These are phyloP conservation scores for Microglena sp. DNA, from an alignment of 139 green algal genomes.

Conservation along the genomic window DNA sequence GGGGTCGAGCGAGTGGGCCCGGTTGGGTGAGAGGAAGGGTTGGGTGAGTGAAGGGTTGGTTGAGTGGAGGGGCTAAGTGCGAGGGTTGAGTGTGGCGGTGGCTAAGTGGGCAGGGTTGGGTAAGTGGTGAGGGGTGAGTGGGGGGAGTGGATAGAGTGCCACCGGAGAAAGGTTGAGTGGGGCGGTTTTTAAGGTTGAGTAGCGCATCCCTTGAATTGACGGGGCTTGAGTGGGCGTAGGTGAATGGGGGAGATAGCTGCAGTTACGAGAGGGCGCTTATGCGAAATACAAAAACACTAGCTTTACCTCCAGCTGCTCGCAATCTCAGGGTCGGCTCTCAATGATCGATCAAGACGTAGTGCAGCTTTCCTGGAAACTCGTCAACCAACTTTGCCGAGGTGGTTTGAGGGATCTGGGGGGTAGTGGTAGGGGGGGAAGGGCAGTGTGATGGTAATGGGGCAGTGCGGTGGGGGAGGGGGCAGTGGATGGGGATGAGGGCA, in stretches of 20 bases:
- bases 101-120: slow-evolving; percentile 3
- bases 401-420: too few species aligned
- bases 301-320: neutral
- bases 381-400: too few species aligned
- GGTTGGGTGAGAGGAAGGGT: too few species aligned
- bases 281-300: too few species aligned
- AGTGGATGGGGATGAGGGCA: too few species aligned
- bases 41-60: too few species aligned
- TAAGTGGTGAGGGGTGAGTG: neutral
- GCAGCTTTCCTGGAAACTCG: neutral
- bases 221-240: too few species aligned
- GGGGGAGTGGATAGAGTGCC: neutral
- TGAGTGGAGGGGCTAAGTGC: slow-evolving; percentile 93
- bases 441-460: too few species aligned
- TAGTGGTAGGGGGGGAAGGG: too few species aligned
- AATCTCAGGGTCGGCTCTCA: neutral
- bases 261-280: neutral
- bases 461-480: too few species aligned
- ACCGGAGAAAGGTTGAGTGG: neutral
- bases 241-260: neutral
- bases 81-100: slow-evolving; percentile 29
- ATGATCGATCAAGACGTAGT: neutral
- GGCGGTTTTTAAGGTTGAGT: neutral
- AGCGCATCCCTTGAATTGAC: neutral
- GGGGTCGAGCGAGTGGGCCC: too few species aligned